Conservation (phyloP, 2,329 filamentous ascomycete species). For the Dactylonectria estremocensis region DNA sequence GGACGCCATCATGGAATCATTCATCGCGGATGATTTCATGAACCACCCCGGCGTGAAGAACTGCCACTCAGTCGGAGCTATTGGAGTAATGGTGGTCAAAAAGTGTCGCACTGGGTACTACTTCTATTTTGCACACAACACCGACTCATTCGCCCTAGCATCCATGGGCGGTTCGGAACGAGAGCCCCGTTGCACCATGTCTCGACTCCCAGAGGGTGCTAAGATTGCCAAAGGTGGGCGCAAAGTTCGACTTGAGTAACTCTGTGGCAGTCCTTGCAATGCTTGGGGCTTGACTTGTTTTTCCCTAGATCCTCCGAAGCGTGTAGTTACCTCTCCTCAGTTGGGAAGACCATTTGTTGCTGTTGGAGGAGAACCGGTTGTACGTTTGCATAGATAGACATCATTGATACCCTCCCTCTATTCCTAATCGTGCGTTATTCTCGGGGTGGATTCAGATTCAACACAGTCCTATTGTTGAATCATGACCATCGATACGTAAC, state of each 20-base stretch:
- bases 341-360: slow-evolving; percentile 8
- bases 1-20: slow-evolving; percentile 79
- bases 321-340: neutral
- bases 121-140: slow-evolving; percentile 97
- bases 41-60: slow-evolving; percentile 86
- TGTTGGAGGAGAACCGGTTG: slow-evolving; percentile 16
- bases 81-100: slow-evolving; percentile 93
- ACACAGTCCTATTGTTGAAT: neutral
- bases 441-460: neutral
- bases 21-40: slow-evolving; percentile 94
- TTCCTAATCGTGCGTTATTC: slow-evolving; percentile 40
- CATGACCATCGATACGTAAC: neutral
- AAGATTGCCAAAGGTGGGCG: slow-evolving; percentile 70
- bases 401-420: slow-evolving; percentile 48
- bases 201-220: slow-evolving; percentile 72
- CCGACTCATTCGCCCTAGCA: slow-evolving; percentile 87
- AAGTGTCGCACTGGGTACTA: slow-evolving; percentile 83
- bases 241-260: slow-evolving; percentile 59
- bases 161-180: slow-evolving; percentile 88
- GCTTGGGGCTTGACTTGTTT: neutral
- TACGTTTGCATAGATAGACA: slow-evolving; percentile 43
- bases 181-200: slow-evolving; percentile 89
- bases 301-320: neutral
- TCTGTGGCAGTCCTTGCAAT: slow-evolving; percentile 1
- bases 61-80: slow-evolving; percentile 87